These are phyloP conservation scores for Ceratorhiza oryzae-sativae DNA, from an alignment of 1,284 basidiomycete genomes.

Conservation along the genomic window DNA sequence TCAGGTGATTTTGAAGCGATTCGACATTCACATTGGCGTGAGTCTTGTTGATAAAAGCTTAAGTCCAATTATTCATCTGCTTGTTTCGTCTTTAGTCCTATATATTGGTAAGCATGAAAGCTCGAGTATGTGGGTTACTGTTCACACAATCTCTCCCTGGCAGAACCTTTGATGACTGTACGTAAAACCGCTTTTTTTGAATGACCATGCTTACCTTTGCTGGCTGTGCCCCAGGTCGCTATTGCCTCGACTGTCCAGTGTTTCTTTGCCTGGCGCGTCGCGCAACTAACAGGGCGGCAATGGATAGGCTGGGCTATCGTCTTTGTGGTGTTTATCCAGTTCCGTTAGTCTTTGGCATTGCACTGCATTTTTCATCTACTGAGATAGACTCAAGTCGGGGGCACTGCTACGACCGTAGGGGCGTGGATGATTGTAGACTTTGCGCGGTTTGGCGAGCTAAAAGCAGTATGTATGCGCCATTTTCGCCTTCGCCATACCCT, in stretches of 20 bases:
- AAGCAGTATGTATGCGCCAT: slow-evolving; percentile 44
- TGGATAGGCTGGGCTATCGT: slow-evolving; percentile 21
- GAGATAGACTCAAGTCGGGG: slow-evolving; percentile 45
- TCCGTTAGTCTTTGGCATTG: slow-evolving; percentile 7
- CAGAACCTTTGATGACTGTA: slow-evolving; percentile 23
- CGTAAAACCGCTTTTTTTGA: background rate
- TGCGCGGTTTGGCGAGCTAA: slow-evolving; percentile 49
- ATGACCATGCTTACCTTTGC: too few relatives aligned
- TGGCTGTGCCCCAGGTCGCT: background rate
- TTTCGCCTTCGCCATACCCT: too few relatives aligned
- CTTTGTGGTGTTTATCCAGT: slow-evolving; percentile 2
- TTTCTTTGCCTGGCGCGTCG: slow-evolving; percentile 38
- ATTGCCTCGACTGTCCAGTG: slow-evolving; percentile 32
- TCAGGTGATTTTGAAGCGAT: slow-evolving; percentile 22
- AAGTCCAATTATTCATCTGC: too few relatives aligned
- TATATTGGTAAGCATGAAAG: slow-evolving; percentile 9
- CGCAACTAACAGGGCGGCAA: background rate
- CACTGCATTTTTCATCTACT: background rate
- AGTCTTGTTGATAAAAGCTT: background rate
- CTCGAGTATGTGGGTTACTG: too few relatives aligned
- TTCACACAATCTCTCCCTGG: too few relatives aligned
- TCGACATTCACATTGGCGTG: slow-evolving; percentile 27
- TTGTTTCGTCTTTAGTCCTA: slow-evolving; percentile 2
- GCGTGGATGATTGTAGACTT: slow-evolving; percentile 51
- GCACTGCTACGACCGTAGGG: slow-evolving; percentile 50